Evolutionary conservation across 2,329 filamentous ascomycete species (phyloP).

Genomic region (Pseudofabraea citricarpa): DNA sequence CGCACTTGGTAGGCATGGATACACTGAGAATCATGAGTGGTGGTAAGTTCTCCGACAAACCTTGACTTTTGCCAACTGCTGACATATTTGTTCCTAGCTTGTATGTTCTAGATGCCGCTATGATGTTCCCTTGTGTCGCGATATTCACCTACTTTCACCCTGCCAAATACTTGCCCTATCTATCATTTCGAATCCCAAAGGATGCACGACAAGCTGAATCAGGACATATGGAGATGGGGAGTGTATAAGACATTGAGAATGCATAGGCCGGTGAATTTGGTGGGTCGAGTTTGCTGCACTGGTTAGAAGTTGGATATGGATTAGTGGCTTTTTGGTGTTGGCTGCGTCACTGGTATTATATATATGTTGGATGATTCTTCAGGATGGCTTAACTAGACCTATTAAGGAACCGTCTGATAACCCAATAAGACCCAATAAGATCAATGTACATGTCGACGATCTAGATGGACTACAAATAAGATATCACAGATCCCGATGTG

Average conservation of each 20-base stretch:
- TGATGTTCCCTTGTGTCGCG: conserved; percentile 15
- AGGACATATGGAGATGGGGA: not conserved
- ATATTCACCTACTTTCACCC: conserved; percentile 30
- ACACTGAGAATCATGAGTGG: conserved; percentile 20
- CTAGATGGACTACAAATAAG: too few relatives aligned
- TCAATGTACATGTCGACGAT: too few relatives aligned
- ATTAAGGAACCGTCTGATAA: too few relatives aligned
- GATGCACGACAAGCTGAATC: conserved; percentile 16
- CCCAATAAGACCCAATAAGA: too few relatives aligned
- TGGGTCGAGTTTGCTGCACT: not conserved
- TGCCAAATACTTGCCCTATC: conserved; percentile 27
- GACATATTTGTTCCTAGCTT: not conserved
- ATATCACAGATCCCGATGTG: too few relatives aligned
- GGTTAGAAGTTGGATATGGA: not conserved
- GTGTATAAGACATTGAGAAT: too few relatives aligned
- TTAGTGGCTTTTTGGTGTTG: too few relatives aligned
- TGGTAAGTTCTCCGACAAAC: not conserved
- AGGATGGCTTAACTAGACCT: too few relatives aligned
- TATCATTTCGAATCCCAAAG: conserved; percentile 29
- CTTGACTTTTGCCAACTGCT: too few relatives aligned
- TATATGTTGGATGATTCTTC: too few relatives aligned
- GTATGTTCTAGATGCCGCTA: conserved; percentile 19
- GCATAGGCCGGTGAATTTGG: not conserved
- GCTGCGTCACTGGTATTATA: too few relatives aligned
- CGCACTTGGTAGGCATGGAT: conserved; percentile 13